Base-by-base conservation (phyloP, 495 filamentous ascomycete genomes). In the Peziza echinospora region DNA sequence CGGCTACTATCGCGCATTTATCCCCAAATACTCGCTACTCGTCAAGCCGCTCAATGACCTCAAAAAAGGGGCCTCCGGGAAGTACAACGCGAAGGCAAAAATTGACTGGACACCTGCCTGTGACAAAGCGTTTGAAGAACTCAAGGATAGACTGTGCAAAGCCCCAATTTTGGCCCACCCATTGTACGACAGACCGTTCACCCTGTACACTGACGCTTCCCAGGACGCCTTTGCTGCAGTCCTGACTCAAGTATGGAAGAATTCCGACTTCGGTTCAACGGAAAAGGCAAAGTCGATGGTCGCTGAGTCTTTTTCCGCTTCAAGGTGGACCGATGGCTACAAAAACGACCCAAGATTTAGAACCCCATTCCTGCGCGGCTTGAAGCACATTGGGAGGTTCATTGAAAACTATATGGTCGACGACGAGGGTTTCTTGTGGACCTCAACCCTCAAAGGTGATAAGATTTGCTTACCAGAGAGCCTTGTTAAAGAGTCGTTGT, bases 1-100 rank as follows among this genome's bases (percentile, higher is more conserved):
- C 47, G 21, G 40, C 17, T 49, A 49, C 24, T 49, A 49, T 23
- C 1, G 40, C 7, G 37, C 26, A n/a, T 49, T 49, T n/a, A 49
- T 49, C 5, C 5, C 2, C 11, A 26, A 49, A 21, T 49, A 40
- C 17, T 9, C 47, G 1, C 43, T 40, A 22, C 25, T 49, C 11
- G 24, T 40, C 0, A 19, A n/a, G 2, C 47, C 24, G 0, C 25
- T 49, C 0, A 42, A 49, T 22, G 40, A 25, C 0, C 41, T 49
- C 1, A 49, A 49, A 8, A 26, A 24, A 24, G 23, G 9, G 5
- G 5, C 6, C 0, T 40, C 22, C 3, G 34, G 19, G 10, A 21
- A 21, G 19, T 42, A 42, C 40, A 42, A 42, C 19, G 7, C 40
- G 19, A 42, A 42, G 19, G 9, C 8, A 7, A 42, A 9, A 9